phyloP scores from a whole-genome alignment of 1,139 yeast genomes.

The Blastobotrys proliferans region DNA sequence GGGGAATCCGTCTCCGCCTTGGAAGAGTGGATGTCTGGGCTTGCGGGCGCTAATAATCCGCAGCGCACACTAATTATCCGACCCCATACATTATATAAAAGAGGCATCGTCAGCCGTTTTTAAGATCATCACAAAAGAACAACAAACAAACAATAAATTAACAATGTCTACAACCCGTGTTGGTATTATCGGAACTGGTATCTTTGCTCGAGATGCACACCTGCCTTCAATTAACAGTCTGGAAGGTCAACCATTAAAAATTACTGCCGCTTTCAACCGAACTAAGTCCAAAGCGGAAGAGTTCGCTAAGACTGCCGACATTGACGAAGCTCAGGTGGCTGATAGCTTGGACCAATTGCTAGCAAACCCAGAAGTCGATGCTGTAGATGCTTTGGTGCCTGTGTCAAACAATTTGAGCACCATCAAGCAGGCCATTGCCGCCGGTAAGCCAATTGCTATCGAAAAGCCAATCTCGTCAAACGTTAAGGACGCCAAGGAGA shows the following conservation, averaged over 20 bases:
- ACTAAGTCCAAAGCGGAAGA: conserved; percentile 74
- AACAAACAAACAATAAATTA: conserved; percentile 8
- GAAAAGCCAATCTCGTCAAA: conserved; percentile 94
- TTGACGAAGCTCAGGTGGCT: conserved; percentile 50
- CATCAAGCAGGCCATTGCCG: conserved; percentile 57
- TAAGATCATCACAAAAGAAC: background rate
- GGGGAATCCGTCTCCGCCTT: no score
- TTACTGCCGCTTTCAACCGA: conserved; percentile 71
- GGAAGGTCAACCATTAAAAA: conserved; percentile 42
- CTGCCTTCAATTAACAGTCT: conserved; percentile 62
- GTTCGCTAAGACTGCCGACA: conserved; percentile 64
- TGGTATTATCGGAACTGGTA: conserved; percentile 78
- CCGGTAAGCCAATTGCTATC: conserved; percentile 71
- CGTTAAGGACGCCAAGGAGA: conserved; percentile 69
- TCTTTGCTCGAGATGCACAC: conserved; percentile 81
- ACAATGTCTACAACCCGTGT: conserved; percentile 41
- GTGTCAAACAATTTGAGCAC: conserved; percentile 70
- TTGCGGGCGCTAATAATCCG: no score
- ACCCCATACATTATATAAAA: conserved; percentile 2
- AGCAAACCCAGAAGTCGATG: conserved; percentile 59
- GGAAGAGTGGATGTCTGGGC: no score
- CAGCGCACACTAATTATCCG: background rate
- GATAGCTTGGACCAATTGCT: conserved; percentile 63
- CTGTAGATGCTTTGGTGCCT: conserved; percentile 81
- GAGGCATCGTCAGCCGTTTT: background rate